phyloP scores from a whole-genome alignment of 352 stramenopile species.

The Globisporangium sylvaticum region DNA sequence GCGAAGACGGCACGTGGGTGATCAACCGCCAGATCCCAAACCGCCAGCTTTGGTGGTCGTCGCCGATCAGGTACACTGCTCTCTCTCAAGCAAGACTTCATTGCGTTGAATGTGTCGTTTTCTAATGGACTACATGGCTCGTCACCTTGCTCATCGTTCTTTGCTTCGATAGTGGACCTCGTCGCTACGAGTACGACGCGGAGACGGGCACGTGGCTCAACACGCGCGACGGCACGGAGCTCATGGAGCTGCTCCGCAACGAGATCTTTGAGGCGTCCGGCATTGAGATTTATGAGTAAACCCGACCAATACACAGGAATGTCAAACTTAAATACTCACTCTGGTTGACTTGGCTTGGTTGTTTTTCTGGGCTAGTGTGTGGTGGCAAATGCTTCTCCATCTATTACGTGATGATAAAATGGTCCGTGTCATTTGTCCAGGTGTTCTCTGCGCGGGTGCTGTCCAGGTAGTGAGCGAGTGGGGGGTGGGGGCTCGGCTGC shows the following conservation, averaged over 20 bases:
- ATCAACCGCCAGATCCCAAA: conserved; percentile 98
- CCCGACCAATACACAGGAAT: conserved; percentile 10
- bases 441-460: neutral
- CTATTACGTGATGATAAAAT: conserved; percentile 7
- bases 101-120: neutral
- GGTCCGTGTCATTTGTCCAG: neutral
- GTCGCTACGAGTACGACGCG: conserved; percentile 86
- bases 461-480: neutral
- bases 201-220: conserved; percentile 74
- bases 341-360: neutral
- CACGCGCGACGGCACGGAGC: conserved; percentile 71
- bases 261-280: conserved; percentile 80
- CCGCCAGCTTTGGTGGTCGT: conserved; percentile 96
- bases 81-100: too few species aligned
- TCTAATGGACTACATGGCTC: neutral
- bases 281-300: conserved; percentile 73
- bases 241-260: conserved; percentile 62
- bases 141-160: neutral
- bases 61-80: conserved; percentile 82
- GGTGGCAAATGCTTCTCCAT: neutral
- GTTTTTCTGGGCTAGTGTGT: neutral
- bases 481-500: neutral
- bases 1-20: conserved; percentile 93
- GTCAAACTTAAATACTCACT: neutral
- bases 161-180: conserved; percentile 59